phyloP scores from a whole-genome alignment of 2,329 filamentous ascomycete species.

The Cladobotryum mycophilum region DNA sequence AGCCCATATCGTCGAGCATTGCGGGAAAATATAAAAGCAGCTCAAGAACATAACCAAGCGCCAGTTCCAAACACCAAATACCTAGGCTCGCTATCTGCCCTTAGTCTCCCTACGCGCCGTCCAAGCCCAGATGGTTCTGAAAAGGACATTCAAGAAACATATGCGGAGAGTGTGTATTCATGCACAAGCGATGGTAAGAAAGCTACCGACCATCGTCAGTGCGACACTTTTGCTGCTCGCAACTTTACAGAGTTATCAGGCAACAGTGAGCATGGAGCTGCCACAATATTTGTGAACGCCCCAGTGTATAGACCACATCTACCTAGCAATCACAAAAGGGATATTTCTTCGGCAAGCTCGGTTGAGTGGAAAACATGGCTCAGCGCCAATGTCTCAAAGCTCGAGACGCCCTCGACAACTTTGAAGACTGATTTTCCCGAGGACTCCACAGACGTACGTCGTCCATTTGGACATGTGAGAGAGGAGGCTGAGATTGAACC shows the following conservation, averaged over 20 bases:
- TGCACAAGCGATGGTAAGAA: conserved; percentile 19
- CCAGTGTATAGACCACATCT: conserved; percentile 17
- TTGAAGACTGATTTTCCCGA: conserved; percentile 7
- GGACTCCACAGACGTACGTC: conserved; percentile 7
- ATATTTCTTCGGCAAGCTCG: conserved; percentile 39
- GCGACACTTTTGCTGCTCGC: neutral
- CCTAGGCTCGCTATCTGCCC: conserved; percentile 33
- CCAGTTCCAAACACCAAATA: conserved; percentile 30
- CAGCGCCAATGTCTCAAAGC: conserved; percentile 43
- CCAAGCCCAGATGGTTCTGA: conserved; percentile 35
- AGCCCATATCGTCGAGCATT: conserved; percentile 52
- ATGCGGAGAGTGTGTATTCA: conserved; percentile 48
- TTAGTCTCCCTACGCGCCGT: conserved; percentile 34
- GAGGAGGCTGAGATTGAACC: conserved; percentile 45
- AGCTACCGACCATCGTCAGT: neutral
- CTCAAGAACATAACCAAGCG: conserved; percentile 20
- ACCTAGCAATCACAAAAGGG: conserved; percentile 23
- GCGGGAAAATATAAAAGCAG: conserved; percentile 38
- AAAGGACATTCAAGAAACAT: conserved; percentile 30
- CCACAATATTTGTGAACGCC: conserved; percentile 5
- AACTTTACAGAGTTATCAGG: too few species aligned
- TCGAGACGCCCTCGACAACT: conserved; percentile 27
- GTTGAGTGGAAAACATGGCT: conserved; percentile 51
- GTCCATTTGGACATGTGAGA: conserved; percentile 36
- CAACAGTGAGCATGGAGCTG: conserved; percentile 8